phyloP scores from a whole-genome alignment of 192 early-diverging fungal species.

The Coemansia sp. region DNA sequence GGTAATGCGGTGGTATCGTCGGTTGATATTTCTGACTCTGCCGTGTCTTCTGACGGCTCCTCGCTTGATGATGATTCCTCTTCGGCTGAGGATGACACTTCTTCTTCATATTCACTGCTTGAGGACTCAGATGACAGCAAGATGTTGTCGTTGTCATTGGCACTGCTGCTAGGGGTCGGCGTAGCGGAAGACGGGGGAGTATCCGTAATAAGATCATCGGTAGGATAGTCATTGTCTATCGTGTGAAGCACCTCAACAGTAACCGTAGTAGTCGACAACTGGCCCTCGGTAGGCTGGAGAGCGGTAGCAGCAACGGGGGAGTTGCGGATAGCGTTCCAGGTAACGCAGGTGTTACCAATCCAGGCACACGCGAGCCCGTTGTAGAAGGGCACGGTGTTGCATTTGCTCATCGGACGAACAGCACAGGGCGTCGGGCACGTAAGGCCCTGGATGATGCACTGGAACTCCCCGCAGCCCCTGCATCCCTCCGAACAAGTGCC shows the following conservation, averaged over 20 bases:
- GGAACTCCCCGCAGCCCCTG: constrained; percentile 29
- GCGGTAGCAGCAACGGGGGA: constrained; percentile 7
- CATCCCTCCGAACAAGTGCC: constrained; percentile 34
- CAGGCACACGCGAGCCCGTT: constrained; percentile 37
- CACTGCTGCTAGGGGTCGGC: neutral
- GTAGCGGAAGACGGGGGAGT: neutral
- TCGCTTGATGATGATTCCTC: neutral
- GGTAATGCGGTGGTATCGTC: no score
- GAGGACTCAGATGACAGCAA: neutral
- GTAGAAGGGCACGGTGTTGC: constrained; percentile 18
- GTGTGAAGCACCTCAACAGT: neutral
- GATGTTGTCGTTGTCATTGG: neutral
- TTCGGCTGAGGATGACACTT: neutral
- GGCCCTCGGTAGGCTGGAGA: constrained; percentile 8
- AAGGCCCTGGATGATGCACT: constrained; percentile 30
- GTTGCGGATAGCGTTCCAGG: constrained; percentile 24
- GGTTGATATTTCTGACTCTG: no score
- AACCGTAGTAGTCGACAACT: neutral
- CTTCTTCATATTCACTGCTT: neutral
- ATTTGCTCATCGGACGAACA: constrained; percentile 7
- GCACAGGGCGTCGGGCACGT: constrained; percentile 33
- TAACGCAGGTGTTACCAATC: constrained; percentile 22
- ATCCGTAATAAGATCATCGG: no score
- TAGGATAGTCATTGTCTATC: neutral
- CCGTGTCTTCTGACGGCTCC: no score